Conservation (phyloP, 192 early-diverging fungal genomes). For the Backusella westeae region DNA sequence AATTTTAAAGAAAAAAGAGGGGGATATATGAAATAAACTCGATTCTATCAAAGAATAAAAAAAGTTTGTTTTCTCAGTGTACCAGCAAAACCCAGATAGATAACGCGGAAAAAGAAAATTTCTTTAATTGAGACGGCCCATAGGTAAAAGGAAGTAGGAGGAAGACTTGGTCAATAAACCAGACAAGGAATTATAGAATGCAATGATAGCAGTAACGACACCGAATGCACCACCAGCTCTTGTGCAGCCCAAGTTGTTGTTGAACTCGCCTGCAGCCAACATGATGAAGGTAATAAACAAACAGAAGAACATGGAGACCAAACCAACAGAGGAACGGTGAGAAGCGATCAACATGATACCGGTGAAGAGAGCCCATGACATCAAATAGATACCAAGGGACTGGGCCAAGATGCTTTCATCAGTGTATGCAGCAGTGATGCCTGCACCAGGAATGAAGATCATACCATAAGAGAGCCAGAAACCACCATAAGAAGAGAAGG, state of each 20-base stretch:
- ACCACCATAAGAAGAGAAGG: constrained; percentile 69
- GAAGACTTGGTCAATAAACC: constrained; percentile 54
- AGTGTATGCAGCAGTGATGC: constrained; percentile 40
- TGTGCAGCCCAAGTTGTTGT: constrained; percentile 38
- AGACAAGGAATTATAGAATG: constrained; percentile 71
- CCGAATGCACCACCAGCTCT: constrained; percentile 73
- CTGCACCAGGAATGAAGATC: constrained; percentile 57
- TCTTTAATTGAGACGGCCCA: constrained; percentile 23
- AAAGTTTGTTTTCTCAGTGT: background rate
- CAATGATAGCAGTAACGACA: constrained; percentile 68
- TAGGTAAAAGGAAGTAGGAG: constrained; percentile 57
- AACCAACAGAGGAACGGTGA: constrained; percentile 57
- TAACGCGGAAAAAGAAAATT: background rate
- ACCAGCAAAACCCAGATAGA: background rate
- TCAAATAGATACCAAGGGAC: constrained; percentile 61
- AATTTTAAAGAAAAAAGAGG: background rate
- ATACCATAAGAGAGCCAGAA: constrained; percentile 66
- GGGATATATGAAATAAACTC: background rate
- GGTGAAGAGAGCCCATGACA: constrained; percentile 70
- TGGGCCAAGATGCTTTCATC: constrained; percentile 32
- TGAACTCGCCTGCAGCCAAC: constrained; percentile 60
- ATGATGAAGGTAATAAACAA: constrained; percentile 67
- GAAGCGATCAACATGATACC: constrained; percentile 66
- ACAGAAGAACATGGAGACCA: constrained; percentile 66
- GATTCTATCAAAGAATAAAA: background rate